phyloP scores from a whole-genome alignment of 345 rosid genomes.

The Aquilaria malaccensis region DNA sequence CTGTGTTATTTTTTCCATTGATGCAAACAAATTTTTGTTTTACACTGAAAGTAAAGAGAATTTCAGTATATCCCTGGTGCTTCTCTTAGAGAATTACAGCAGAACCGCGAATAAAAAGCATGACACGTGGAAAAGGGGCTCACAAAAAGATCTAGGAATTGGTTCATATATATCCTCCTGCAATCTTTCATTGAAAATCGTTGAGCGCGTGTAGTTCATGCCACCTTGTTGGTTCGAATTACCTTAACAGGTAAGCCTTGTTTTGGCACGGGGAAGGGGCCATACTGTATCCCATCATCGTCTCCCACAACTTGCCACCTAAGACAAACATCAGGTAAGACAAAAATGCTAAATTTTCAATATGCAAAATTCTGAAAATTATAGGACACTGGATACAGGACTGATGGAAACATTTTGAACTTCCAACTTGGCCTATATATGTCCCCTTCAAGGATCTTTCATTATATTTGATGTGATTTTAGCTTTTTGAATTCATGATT shows the following conservation, averaged over 20 bases:
- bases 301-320: conserved; percentile 80
- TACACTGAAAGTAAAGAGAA: background rate
- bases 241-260: conserved; percentile 74
- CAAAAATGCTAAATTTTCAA: background rate
- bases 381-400: conserved; percentile 2
- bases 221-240: conserved; percentile 21
- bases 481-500: no score
- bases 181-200: no score
- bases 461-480: no score
- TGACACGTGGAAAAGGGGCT: background rate
- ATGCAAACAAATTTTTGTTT: conserved; percentile 2
- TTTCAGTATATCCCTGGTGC: background rate
- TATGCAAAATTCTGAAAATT: background rate
- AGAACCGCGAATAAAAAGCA: conserved; percentile 4
- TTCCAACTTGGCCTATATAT: conserved; percentile 3
- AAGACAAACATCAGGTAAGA: conserved; percentile 12
- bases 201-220: background rate
- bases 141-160: no score
- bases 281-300: conserved; percentile 79
- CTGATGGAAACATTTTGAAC: conserved; percentile 2
- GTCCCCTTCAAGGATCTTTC: background rate
- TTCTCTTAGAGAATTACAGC: conserved; percentile 3
- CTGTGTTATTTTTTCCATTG: conserved; percentile 1
- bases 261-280: conserved; percentile 90
- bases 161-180: no score